Evolutionary conservation across 768 basidiomycete species (phyloP).

Genomic region (Russula virescens): DNA sequence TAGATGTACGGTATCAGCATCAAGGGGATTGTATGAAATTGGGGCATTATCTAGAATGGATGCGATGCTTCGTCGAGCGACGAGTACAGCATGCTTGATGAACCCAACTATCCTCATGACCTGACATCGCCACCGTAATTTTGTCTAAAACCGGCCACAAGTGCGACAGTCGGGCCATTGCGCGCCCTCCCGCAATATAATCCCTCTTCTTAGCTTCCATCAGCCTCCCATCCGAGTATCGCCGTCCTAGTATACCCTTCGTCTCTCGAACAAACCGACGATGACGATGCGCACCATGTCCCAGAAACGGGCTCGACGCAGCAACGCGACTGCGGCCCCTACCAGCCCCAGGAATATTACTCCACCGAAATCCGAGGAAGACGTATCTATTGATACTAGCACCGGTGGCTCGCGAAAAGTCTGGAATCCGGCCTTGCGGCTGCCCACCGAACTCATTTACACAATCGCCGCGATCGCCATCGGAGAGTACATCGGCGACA

Average conservation of each 20-base stretch:
- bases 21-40: too few species aligned
- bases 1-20: too few species aligned
- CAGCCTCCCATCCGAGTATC: not conserved
- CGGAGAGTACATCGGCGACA: slow-evolving; percentile 16
- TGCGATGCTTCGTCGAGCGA: too few species aligned
- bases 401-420: not conserved
- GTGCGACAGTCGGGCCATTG: not conserved
- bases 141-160: not conserved
- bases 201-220: not conserved
- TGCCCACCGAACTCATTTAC: slow-evolving; percentile 22
- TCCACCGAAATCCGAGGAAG: not conserved
- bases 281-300: not conserved
- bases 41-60: too few species aligned
- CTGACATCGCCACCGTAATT: not conserved
- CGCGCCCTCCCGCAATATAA: not conserved
- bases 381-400: too few species aligned
- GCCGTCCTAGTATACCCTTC: not conserved
- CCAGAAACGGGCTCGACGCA: slow-evolving; percentile 6
- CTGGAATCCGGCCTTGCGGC: not conserved
- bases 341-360: not conserved
- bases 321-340: not conserved
- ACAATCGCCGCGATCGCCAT: slow-evolving; percentile 12
- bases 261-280: not conserved
- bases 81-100: too few species aligned
- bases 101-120: too few species aligned